Evolutionary conservation across 208 protist species (phyloP), one percentile per base, ranked within the genome.

Genomic region (Wallacemonas sp.): DNA sequence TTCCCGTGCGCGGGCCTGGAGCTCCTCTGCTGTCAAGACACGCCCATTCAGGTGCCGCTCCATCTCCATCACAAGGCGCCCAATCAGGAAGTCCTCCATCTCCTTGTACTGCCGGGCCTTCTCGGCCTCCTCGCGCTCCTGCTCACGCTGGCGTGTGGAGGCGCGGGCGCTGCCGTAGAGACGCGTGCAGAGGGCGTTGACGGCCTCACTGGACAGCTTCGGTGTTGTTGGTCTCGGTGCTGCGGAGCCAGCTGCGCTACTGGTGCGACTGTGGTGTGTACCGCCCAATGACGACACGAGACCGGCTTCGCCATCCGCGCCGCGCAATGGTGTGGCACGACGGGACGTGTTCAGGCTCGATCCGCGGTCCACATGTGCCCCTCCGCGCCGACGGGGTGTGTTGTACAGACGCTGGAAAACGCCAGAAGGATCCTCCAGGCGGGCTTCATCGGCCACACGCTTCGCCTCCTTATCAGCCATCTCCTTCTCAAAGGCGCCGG

Each of bases 331-430:
- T n/a, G n/a, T n/a, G n/a, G n/a, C n/a, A n/a, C n/a, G n/a, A n/a
- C n/a, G n/a, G n/a, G n/a, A n/a, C n/a, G n/a, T n/a, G n/a, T n/a
- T n/a, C n/a, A n/a, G n/a, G n/a, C n/a, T n/a, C n/a, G n/a, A n/a
- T n/a, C n/a, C n/a, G n/a, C n/a, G n/a, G n/a, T n/a, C n/a, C n/a
- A n/a, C n/a, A n/a, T n/a, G n/a, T 6, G 59, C 19, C 41, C 17
- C 15, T 8, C 17, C 9, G 42, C 38, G 44, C 28, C 64, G 39
- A 31, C 55, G 54, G 28, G 62, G 26, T 12, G 60, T 63, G 59
- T 58, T 62, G 63, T 95, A 91, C 8, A 95, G 72, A 0, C 88
- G 84, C 27, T 82, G 47, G 70, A 86, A 95, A 12, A 95, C 68
- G 21, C 75, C 66, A 28, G 74, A 64, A 2, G 76, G 75, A 27